Conservation (phyloP, 2,329 filamentous ascomycete species). For the Cladosporium sp. region DNA sequence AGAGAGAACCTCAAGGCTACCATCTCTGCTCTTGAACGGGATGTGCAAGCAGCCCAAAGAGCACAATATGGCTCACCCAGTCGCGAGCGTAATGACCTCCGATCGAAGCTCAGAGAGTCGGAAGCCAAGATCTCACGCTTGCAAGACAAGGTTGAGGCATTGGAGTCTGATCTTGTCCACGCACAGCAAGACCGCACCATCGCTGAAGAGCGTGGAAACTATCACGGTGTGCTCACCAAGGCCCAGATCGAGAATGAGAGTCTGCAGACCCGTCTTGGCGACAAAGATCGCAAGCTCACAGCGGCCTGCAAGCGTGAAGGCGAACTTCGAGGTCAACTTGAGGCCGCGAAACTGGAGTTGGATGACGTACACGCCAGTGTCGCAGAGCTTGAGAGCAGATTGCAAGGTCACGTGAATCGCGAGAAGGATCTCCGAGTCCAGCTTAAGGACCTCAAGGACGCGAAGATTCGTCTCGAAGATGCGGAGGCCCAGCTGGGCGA, state of each 20-base stretch:
- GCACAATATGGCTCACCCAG: conserved; percentile 32
- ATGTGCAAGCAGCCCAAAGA: conserved; percentile 36
- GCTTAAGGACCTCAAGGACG: conserved; percentile 28
- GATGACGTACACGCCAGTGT: conserved; percentile 54
- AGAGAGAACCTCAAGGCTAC: conserved; percentile 28
- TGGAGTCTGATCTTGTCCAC: conserved; percentile 54
- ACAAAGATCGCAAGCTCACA: conserved; percentile 63
- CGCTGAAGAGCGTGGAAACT: conserved; percentile 53
- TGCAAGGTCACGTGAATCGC: conserved; percentile 22
- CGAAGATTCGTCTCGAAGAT: conserved; percentile 30
- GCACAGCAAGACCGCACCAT: conserved; percentile 48
- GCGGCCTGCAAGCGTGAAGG: conserved; percentile 53
- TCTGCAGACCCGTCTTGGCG: conserved; percentile 66
- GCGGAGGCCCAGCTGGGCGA: conserved; percentile 45
- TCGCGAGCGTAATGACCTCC: conserved; percentile 31
- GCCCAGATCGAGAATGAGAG: conserved; percentile 50
- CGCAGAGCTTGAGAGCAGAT: conserved; percentile 34
- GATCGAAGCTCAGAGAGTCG: conserved; percentile 31
- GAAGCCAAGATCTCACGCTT: conserved; percentile 37
- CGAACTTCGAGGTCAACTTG: conserved; percentile 61
- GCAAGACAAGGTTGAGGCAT: conserved; percentile 51
- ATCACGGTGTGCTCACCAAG: conserved; percentile 58
- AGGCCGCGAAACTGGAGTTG: conserved; percentile 44
- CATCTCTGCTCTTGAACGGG: conserved; percentile 32
- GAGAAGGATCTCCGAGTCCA: conserved; percentile 37